Evolutionary conservation across 2,329 filamentous ascomycete species (phyloP).

Genomic region (Allantophomopsis lycopodina): DNA sequence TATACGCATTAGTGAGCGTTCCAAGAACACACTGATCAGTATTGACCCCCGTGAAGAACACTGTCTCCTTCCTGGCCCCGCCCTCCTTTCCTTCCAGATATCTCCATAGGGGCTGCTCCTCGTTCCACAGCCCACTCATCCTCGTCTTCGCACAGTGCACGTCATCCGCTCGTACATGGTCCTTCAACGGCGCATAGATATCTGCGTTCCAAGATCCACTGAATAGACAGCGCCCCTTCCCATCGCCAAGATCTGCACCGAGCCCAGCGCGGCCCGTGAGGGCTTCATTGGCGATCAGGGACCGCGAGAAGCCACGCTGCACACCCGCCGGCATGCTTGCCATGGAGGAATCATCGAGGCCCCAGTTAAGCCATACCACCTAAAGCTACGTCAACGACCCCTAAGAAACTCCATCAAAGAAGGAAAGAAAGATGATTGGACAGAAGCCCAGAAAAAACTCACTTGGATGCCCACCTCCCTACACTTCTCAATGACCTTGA

Average conservation of each 20-base stretch:
- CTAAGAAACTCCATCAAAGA: no score
- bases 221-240: constrained; percentile 31
- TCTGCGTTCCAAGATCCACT: constrained; percentile 41
- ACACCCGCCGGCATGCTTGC: constrained; percentile 32
- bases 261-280: constrained; percentile 18
- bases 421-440: no score
- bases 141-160: constrained; percentile 40
- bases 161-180: constrained; percentile 26
- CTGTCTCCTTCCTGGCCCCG: constrained; percentile 22
- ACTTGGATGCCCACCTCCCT: constrained; percentile 33
- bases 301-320: constrained; percentile 30
- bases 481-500: constrained; percentile 28
- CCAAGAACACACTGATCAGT: constrained; percentile 47
- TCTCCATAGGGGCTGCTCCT: constrained; percentile 25
- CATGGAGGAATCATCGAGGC: constrained; percentile 36
- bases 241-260: constrained; percentile 30
- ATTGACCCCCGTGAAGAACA: constrained; percentile 45
- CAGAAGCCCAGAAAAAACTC: background rate
- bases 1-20: constrained; percentile 39
- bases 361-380: constrained; percentile 43
- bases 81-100: constrained; percentile 21
- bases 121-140: constrained; percentile 41
- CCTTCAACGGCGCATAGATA: constrained; percentile 31
- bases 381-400: constrained; percentile 4
- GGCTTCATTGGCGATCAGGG: constrained; percentile 14